phyloP scores from a whole-genome alignment of 805 yeast species.

The Starmera amethionina region DNA sequence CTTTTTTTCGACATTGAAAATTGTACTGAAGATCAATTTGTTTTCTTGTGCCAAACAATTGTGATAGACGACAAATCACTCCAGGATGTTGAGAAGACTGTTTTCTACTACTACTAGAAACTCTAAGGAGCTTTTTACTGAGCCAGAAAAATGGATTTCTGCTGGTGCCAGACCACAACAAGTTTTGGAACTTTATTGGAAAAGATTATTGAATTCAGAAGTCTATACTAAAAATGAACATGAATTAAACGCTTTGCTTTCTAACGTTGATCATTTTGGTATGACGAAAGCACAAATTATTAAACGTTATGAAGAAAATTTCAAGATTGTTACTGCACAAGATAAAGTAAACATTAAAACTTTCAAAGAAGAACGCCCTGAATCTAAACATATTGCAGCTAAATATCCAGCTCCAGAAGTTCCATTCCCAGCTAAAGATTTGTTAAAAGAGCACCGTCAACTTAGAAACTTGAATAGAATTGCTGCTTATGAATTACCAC shows the following conservation, averaged over 20 bases:
- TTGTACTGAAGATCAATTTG: too few relatives aligned
- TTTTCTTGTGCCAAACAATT: too few relatives aligned
- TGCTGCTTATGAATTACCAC: slow-evolving; percentile 90
- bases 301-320: too few relatives aligned
- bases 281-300: slow-evolving; percentile 11
- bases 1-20: too few relatives aligned
- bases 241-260: slow-evolving; percentile 47
- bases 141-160: slow-evolving; percentile 59
- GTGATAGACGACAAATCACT: too few relatives aligned
- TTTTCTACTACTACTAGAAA: background rate
- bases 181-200: slow-evolving; percentile 49
- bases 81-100: too few relatives aligned
- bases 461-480: slow-evolving; percentile 69
- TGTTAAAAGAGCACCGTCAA: slow-evolving; percentile 60
- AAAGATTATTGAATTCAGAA: slow-evolving; percentile 47
- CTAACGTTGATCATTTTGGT: slow-evolving; percentile 35
- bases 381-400: background rate
- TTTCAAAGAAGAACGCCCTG: too few relatives aligned
- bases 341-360: background rate
- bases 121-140: slow-evolving; percentile 26
- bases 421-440: slow-evolving; percentile 63
- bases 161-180: slow-evolving; percentile 50
- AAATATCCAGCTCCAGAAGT: slow-evolving; percentile 21
- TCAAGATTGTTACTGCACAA: too few relatives aligned
- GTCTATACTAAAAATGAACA: slow-evolving; percentile 38